Evolutionary conservation across 2,329 filamentous ascomycete species (phyloP).

Genomic region (Botrytis squamosa): DNA sequence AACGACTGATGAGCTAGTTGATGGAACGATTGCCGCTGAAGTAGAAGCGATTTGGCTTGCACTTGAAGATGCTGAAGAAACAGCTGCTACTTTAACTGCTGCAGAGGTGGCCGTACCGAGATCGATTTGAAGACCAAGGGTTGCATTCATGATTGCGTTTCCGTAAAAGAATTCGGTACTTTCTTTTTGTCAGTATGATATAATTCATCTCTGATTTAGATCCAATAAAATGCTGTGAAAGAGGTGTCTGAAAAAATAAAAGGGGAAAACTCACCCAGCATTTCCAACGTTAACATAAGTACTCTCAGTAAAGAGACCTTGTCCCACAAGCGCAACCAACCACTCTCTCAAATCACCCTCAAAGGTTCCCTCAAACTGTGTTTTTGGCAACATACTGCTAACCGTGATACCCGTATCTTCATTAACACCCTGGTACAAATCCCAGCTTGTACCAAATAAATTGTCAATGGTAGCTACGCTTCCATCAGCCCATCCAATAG

Average conservation of each 20-base stretch:
- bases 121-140: slow-evolving; percentile 1
- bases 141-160: neutral
- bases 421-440: neutral
- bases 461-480: slow-evolving; percentile 6
- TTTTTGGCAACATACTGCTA: neutral
- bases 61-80: neutral
- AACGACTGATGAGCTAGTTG: neutral
- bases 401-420: neutral
- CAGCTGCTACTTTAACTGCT: neutral
- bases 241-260: too few relatives aligned
- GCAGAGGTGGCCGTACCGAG: neutral
- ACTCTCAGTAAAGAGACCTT: neutral
- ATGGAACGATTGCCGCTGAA: neutral
- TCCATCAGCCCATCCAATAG: neutral
- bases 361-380: neutral
- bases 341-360: slow-evolving; percentile 6
- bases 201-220: neutral
- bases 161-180: slow-evolving; percentile 10
- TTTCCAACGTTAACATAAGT: slow-evolving; percentile 7
- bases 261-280: neutral
- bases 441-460: slow-evolving; percentile 1
- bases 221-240: neutral
- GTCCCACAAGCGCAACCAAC: neutral
- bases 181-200: neutral
- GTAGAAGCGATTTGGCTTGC: neutral